Percentiles rank a stretch among this genome's conserved stretches.
Conservation (phyloP, 2,329 filamentous ascomycete genomes). For the Raffaelea arxii region DNA sequence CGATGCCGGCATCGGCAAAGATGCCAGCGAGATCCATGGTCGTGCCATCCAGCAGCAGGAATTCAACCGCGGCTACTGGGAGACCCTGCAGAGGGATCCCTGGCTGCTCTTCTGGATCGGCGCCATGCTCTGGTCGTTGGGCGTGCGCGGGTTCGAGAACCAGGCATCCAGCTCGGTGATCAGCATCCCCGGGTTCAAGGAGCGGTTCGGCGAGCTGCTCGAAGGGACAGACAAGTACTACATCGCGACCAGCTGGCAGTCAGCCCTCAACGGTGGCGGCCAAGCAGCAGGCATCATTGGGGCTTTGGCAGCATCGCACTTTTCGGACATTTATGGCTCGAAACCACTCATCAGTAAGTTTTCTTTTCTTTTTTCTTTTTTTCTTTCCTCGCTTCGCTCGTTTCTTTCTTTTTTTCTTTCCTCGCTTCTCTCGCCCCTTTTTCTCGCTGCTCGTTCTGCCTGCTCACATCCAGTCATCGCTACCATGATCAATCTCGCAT, state of each 20-base stretch:
- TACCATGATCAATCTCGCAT: constrained; percentile 1
- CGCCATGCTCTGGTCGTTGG: constrained; percentile 8
- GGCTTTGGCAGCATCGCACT: background rate
- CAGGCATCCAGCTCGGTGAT: constrained; percentile 26
- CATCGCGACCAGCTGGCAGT: constrained; percentile 26
- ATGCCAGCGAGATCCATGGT: background rate
- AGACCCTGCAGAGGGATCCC: constrained; percentile 2
- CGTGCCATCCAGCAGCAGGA: constrained; percentile 8
- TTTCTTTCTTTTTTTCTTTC: background rate
- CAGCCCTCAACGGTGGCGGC: constrained; percentile 25
- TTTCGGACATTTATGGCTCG: background rate
- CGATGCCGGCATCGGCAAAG: background rate
- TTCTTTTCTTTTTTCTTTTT: background rate
- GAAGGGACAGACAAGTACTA: constrained; percentile 24
- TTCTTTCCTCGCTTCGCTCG: background rate
- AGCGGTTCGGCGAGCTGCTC: constrained; percentile 25
- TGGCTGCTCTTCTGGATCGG: constrained; percentile 7
- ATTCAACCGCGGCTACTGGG: constrained; percentile 5
- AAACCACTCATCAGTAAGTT: constrained; percentile 1
- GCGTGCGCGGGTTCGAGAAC: constrained; percentile 7
- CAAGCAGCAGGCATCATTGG: constrained; percentile 2
- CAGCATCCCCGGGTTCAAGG: constrained; percentile 28
- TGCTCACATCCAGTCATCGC: background rate
- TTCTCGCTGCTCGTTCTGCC: background rate
- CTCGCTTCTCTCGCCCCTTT: background rate